Evolutionary conservation across 352 stramenopile genomes (phyloP), one percentile per base, ranked within the genome.

Genomic region (Phytophthora gonapodyides): DNA sequence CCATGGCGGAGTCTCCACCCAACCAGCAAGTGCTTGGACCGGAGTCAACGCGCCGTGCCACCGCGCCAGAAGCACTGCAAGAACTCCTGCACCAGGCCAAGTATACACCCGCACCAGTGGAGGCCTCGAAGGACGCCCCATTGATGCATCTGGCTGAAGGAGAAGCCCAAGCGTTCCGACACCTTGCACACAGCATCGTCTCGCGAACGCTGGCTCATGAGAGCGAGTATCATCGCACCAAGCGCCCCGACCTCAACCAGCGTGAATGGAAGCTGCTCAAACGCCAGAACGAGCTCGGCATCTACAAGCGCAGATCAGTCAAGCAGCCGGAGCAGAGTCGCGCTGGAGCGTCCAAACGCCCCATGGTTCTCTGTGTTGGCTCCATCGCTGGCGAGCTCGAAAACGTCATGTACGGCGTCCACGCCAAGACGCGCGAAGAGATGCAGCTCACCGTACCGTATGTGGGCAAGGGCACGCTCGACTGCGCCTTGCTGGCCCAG

Each of bases 321-420:
- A 61, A 67, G 38, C 54, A 49, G 41, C 2, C 35, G n/a, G 41
- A 60, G 5, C 51, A 51, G 7, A 31, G 30, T 47, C 49, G 46
- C 36, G 21, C 16, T n/a, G 12, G 30, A 16, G 35, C 57, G 9
- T 43, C 53, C 3, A 69, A 70, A 6, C 53, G 75, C 3, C 70
- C 73, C 5, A 86, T 80, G 71, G 64, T 84, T 11, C 49, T 86
- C 8, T 78, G 73, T 38, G 51, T 86, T 7, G 80, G 80, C 2
- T 71, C 61, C 1, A 67, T 86, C 27, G 64, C 77, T 7, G 77
- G 75, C 38, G 49, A 65, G 7, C 49, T 87, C 10, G 73, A 84
- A 37, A 65, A 89, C 54, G 51, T 69, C 27, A 55, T 87, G 7
- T 89, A 86, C 48, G 77, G 77, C 7, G 44, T 83, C 10, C 72